Evolutionary conservation across 768 basidiomycete species (phyloP).

Genomic region (Candolleomyces eurysporus): DNA sequence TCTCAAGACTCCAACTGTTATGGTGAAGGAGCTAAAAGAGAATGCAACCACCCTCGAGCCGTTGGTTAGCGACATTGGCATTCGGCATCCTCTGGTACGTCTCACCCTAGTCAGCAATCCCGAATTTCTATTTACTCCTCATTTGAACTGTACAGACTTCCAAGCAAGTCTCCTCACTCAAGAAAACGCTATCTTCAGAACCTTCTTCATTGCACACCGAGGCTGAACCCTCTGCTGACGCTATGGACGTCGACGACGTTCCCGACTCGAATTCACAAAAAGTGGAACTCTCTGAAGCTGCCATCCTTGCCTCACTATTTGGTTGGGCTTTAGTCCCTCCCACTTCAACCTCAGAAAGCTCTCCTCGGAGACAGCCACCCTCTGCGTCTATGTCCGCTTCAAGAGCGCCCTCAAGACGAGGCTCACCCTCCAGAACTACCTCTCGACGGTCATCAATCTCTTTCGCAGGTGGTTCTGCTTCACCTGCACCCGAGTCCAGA

Average conservation of each 20-base stretch:
- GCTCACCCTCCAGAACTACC: slow-evolving; percentile 10
- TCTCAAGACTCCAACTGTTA: slow-evolving; percentile 60
- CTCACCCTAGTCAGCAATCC: neutral
- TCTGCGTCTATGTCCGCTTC: neutral
- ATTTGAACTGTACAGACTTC: slow-evolving; percentile 41
- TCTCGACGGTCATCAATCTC: slow-evolving; percentile 16
- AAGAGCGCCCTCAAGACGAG: slow-evolving; percentile 4
- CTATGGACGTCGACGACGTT: slow-evolving; percentile 15
- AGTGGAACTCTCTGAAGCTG: slow-evolving; percentile 34
- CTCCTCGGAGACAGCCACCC: neutral
- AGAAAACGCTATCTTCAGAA: slow-evolving; percentile 42
- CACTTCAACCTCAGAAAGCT: slow-evolving; percentile 17
- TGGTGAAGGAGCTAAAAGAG: slow-evolving; percentile 58
- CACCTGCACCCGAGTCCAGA: slow-evolving; percentile 20
- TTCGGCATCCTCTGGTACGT: slow-evolving; percentile 75
- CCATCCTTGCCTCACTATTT: slow-evolving; percentile 46
- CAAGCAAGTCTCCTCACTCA: slow-evolving; percentile 54
- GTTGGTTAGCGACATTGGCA: slow-evolving; percentile 49
- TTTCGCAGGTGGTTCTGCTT: slow-evolving; percentile 10
- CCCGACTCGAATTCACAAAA: slow-evolving; percentile 13
- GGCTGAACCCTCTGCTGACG: slow-evolving; percentile 3
- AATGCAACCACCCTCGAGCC: slow-evolving; percentile 54
- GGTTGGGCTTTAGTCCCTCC: slow-evolving; percentile 48
- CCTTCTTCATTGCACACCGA: neutral
- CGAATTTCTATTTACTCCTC: neutral